Evolutionary conservation across 345 rosid genomes (phyloP).

Genomic region (Erysimum cheiranthoides): DNA sequence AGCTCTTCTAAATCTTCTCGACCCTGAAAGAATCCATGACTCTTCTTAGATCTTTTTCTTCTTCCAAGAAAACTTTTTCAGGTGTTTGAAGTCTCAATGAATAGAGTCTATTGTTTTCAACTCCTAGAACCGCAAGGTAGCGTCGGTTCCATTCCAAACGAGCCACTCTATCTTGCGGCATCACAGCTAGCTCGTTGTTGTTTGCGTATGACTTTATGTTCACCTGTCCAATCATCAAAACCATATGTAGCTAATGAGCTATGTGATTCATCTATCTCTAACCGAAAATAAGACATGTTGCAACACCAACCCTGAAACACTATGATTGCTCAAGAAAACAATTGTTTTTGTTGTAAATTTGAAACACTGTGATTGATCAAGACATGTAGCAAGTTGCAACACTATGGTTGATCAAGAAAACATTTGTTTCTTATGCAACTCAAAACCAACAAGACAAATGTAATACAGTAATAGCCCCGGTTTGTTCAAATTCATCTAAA

Average conservation of each 20-base stretch:
- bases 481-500: constrained; percentile 24
- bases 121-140: constrained; percentile 77
- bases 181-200: constrained; percentile 91
- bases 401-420: not conserved
- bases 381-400: not conserved
- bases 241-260: not conserved
- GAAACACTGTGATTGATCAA: not conserved
- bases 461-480: not conserved
- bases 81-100: constrained; percentile 92
- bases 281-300: not conserved
- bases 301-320: not conserved
- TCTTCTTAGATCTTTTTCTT: constrained; percentile 79
- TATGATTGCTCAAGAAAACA: not conserved
- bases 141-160: constrained; percentile 90
- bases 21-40: constrained; percentile 95
- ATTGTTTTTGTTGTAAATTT: not conserved
- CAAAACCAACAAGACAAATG: not conserved
- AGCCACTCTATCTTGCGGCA: constrained; percentile 84
- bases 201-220: constrained; percentile 90
- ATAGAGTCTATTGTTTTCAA: constrained; percentile 82
- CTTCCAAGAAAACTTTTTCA: constrained; percentile 80
- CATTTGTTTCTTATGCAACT: constrained; percentile 7
- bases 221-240: constrained; percentile 52
- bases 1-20: constrained; percentile 54
- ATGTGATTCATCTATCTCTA: not conserved